phyloP scores from a whole-genome alignment of 495 filamentous ascomycete genomes.

The Aspergillus sclerotiicarbonarius region DNA sequence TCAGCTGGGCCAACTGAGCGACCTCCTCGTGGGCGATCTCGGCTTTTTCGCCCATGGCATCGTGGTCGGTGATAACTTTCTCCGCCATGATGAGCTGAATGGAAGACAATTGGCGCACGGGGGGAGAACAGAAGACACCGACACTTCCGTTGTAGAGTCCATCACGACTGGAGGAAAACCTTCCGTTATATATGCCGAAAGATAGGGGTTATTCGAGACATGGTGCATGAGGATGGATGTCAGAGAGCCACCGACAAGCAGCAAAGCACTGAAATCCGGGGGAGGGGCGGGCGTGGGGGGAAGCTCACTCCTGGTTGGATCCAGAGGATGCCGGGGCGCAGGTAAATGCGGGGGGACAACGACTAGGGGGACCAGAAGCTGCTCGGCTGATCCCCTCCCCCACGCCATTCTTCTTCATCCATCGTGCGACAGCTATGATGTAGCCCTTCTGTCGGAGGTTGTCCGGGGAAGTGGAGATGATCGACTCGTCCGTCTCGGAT shows the following conservation, averaged over 20 bases:
- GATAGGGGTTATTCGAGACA: no score
- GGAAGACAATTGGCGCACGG: not conserved
- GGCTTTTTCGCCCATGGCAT: slow-evolving; percentile 40
- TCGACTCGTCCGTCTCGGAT: no score
- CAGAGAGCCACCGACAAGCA: no score
- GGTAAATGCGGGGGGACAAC: not conserved
- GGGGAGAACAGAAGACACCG: not conserved
- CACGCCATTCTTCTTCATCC: not conserved
- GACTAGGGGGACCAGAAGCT: not conserved
- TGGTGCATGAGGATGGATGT: no score
- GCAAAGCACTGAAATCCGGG: not conserved
- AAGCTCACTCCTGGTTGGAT: not conserved
- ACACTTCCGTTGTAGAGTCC: not conserved
- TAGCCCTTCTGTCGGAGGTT: no score
- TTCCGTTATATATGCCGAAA: not conserved
- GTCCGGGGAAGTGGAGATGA: no score
- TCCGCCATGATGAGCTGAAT: slow-evolving; percentile 2
- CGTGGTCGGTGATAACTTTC: slow-evolving; percentile 32
- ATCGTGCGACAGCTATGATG: not conserved
- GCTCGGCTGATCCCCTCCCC: not conserved
- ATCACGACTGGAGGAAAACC: not conserved
- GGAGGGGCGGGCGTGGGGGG: not conserved
- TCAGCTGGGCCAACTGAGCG: slow-evolving; percentile 36
- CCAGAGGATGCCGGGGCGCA: not conserved
- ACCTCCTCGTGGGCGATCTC: slow-evolving; percentile 40